Evolutionary conservation across 495 filamentous ascomycete species (phyloP).

Genomic region (Aspergillus homomorphus): DNA sequence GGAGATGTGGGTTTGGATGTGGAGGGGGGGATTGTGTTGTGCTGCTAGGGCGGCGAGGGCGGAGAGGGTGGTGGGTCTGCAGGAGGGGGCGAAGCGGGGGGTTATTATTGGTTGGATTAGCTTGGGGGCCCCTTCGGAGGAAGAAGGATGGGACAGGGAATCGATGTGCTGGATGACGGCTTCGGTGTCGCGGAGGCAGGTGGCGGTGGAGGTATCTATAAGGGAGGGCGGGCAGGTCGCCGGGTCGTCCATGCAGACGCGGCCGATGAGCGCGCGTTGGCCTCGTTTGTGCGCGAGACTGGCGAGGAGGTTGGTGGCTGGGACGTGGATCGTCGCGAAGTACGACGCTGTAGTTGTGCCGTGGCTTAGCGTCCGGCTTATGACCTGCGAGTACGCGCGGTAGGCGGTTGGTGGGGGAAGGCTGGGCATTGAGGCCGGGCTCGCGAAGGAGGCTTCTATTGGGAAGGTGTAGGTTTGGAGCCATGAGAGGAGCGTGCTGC

Average conservation of each 20-base stretch:
- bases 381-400: constrained; percentile 66
- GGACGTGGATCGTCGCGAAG: constrained; percentile 82
- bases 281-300: constrained; percentile 70
- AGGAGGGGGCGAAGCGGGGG: constrained; percentile 83
- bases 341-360: constrained; percentile 91
- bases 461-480: constrained; percentile 94
- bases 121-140: constrained; percentile 15
- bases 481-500: constrained; percentile 86
- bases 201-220: constrained; percentile 59
- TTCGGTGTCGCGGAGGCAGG: constrained; percentile 54
- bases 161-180: constrained; percentile 66
- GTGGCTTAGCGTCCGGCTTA: constrained; percentile 75
- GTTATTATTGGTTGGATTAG: constrained; percentile 80
- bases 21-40: constrained; percentile 52
- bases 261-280: constrained; percentile 86
- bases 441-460: constrained; percentile 68
- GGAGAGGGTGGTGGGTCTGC: constrained; percentile 56
- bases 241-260: constrained; percentile 82
- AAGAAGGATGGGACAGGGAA: constrained; percentile 59
- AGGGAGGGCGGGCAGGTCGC: constrained; percentile 68
- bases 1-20: constrained; percentile 87
- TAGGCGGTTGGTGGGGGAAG: constrained; percentile 43
- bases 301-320: constrained; percentile 83
- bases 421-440: constrained; percentile 16
- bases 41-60: constrained; percentile 61